Evolutionary conservation across 164 flowering plant species (phyloP).

Genomic region (Amborella trichopoda): DNA sequence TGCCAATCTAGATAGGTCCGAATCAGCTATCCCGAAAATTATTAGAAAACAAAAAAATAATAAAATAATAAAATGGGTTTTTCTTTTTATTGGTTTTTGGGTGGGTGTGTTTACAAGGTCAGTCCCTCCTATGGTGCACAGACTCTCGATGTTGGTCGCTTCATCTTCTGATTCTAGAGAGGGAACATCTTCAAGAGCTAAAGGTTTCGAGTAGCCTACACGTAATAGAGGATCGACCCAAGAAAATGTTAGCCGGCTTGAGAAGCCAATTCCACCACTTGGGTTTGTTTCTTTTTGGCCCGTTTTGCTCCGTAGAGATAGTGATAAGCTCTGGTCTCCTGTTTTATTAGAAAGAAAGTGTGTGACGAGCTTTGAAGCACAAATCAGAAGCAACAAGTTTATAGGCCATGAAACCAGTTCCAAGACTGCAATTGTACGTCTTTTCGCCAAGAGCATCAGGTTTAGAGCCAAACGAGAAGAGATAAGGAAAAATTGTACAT

Average conservation of each 20-base stretch:
- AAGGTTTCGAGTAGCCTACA: slow-evolving; percentile 46
- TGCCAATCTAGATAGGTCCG: no score
- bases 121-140: no score
- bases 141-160: no score
- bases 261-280: slow-evolving; percentile 25
- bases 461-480: no score
- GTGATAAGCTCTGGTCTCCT: slow-evolving; percentile 15
- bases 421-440: slow-evolving; percentile 12
- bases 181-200: slow-evolving; percentile 58
- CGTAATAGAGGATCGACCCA: slow-evolving; percentile 63
- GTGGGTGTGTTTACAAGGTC: no score
- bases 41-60: no score
- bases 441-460: slow-evolving; percentile 17
- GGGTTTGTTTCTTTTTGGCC: slow-evolving; percentile 5
- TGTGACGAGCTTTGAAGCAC: slow-evolving; percentile 24
- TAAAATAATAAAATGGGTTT: no score
- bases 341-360: slow-evolving; percentile 4
- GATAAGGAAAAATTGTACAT: no score
- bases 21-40: no score
- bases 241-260: slow-evolving; percentile 53
- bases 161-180: slow-evolving; percentile 43
- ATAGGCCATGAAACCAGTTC: slow-evolving; percentile 41
- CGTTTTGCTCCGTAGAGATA: slow-evolving; percentile 30
- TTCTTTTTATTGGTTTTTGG: no score
- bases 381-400: slow-evolving; percentile 38